Percentiles rank a stretch among this genome's conserved stretches.
Evolutionary conservation across 495 filamentous ascomycete genomes (phyloP).

Genomic region (Neurospora sp.): DNA sequence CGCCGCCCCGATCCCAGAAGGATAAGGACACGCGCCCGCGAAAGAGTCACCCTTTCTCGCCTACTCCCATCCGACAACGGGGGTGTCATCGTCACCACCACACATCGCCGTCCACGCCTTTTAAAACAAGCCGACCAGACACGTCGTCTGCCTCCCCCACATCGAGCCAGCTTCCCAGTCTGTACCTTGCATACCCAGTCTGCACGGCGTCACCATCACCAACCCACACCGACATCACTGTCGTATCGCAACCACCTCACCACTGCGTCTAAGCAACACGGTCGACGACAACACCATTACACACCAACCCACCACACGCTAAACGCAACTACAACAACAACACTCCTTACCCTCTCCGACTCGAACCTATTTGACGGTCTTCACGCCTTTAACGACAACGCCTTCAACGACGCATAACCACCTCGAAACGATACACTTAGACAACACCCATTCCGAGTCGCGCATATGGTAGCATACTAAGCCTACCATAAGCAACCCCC

Average conservation of each 20-base stretch:
- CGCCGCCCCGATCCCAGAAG: background rate
- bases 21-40: constrained; percentile 24
- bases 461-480: constrained; percentile 23
- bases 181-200: constrained; percentile 12
- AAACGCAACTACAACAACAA: background rate
- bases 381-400: background rate
- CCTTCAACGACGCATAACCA: background rate
- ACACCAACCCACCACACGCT: background rate
- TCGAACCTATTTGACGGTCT: background rate
- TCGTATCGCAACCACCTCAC: constrained; percentile 3
- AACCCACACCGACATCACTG: background rate
- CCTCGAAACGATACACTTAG: background rate
- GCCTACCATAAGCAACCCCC: constrained; percentile 27
- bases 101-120: background rate
- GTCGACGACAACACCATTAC: constrained; percentile 2
- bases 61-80: constrained; percentile 6
- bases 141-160: background rate
- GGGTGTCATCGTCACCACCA: constrained; percentile 5
- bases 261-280: background rate
- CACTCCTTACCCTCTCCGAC: constrained; percentile 1
- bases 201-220: constrained; percentile 5
- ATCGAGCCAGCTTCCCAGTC: constrained; percentile 9
- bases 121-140: background rate
- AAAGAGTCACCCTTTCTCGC: constrained; percentile 28
- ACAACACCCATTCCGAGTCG: constrained; percentile 6